Evolutionary conservation across 257 asterid genomes (phyloP).

Genomic region (Eustoma russellianum): DNA sequence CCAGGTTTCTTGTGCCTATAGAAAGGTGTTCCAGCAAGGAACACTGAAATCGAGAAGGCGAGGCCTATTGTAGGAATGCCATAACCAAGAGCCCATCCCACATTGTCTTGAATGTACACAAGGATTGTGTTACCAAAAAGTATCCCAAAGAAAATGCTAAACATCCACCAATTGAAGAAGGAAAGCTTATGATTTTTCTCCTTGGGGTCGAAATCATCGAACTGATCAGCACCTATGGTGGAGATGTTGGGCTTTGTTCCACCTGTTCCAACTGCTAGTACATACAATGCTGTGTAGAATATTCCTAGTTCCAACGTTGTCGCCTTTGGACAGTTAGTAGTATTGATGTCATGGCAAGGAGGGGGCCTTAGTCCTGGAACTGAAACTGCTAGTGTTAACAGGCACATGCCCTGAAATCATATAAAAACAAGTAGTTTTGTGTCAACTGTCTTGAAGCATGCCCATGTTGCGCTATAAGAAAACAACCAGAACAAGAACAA

Average conservation of each 20-base stretch:
- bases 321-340: conserved; percentile 34
- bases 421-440: too few species aligned
- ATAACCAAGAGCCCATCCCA: conserved; percentile 67
- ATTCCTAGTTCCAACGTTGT: conserved; percentile 45
- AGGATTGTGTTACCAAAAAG: conserved; percentile 61
- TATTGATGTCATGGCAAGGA: conserved; percentile 34
- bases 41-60: conserved; percentile 40
- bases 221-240: conserved; percentile 77
- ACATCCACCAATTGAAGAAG: conserved; percentile 93
- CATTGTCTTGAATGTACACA: conserved; percentile 73
- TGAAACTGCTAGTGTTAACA: conserved; percentile 54
- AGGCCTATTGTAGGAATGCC: conserved; percentile 74
- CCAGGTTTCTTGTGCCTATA: conserved; percentile 61
- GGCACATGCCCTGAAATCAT: conserved; percentile 48
- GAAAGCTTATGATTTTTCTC: conserved; percentile 64
- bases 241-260: conserved; percentile 80
- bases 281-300: conserved; percentile 60
- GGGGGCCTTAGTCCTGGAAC: conserved; percentile 46
- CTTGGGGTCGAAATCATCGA: conserved; percentile 61
- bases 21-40: conserved; percentile 47
- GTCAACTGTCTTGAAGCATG: too few species aligned
- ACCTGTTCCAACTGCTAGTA: conserved; percentile 70
- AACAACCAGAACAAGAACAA: too few species aligned
- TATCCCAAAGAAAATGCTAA: conserved; percentile 66
- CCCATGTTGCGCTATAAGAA: background rate